Conservation (phyloP, 495 filamentous ascomycete species). For the Penicillium turbatum region DNA sequence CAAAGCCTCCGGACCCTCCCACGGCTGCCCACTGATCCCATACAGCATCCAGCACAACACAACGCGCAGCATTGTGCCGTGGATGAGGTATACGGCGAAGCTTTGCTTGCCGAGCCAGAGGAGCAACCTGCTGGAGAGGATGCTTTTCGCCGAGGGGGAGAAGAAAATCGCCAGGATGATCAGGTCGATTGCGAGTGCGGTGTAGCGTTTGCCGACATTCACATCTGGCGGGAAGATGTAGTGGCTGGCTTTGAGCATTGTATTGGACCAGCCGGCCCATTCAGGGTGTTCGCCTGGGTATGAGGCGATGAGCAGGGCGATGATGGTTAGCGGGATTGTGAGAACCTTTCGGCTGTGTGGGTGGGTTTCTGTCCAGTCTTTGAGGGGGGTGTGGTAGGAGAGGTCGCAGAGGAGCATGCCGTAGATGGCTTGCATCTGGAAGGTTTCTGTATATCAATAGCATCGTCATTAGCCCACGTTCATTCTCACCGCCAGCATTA, state of each 20-base stretch:
- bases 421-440: slow-evolving; percentile 59
- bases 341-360: slow-evolving; percentile 58
- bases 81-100: slow-evolving; percentile 68
- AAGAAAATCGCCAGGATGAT: slow-evolving; percentile 56
- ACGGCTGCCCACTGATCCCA: slow-evolving; percentile 50
- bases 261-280: slow-evolving; percentile 56
- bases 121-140: slow-evolving; percentile 55
- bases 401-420: slow-evolving; percentile 62
- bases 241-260: slow-evolving; percentile 40
- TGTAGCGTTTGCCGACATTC: slow-evolving; percentile 50
- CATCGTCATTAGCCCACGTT: not conserved
- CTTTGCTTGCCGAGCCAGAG: slow-evolving; percentile 66
- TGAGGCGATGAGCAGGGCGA: slow-evolving; percentile 57
- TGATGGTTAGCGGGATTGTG: slow-evolving; percentile 52
- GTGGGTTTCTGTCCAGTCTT: slow-evolving; percentile 30
- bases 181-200: slow-evolving; percentile 56
- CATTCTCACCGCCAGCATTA: not conserved
- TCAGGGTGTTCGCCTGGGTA: slow-evolving; percentile 58
- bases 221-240: slow-evolving; percentile 55
- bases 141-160: slow-evolving; percentile 51
- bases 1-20: slow-evolving; percentile 45
- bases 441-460: slow-evolving; percentile 37
- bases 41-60: slow-evolving; percentile 62
- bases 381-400: slow-evolving; percentile 17
- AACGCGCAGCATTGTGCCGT: slow-evolving; percentile 61